Evolutionary conservation across 1,284 basidiomycete species (phyloP), one percentile per base, ranked within the genome.

Genomic region (Ustilago hordei): DNA sequence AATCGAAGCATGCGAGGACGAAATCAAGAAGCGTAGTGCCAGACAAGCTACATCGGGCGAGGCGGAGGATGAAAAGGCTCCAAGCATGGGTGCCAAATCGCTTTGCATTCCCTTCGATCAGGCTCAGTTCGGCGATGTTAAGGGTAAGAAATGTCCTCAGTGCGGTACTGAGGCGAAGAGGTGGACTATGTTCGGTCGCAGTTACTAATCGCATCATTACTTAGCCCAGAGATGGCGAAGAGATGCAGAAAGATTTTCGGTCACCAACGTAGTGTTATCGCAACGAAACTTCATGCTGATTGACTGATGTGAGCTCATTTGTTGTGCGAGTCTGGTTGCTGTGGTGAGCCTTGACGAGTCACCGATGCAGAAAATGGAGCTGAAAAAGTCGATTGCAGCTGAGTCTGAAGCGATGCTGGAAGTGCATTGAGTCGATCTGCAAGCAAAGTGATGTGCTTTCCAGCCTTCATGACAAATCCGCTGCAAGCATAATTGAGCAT

Each of bases 101-200:
- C 91, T 99, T 12, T 94, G 93, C 82, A 98, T 99, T 88, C 96
- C 97, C 17, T 96, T 96, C 86, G 94, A 98, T 85, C 96, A 99
- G 88, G 89, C 89, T n/a, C 77, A 81, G 56, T 86, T 79, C 57
- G 79, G 79, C 11, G 64, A 78, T 23, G 69, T 86, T 50, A 74
- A 68, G 53, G 84, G 84, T 32, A 66, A 69, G 31, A 78, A 76
- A 70, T 86, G 84, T 63, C 84, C 84, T 28, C 81, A 84, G 74
- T 85, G 84, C 54, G 81, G 78, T 15, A 61, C 52, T 54, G 75
- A 78, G 11, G 82, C 84, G 3, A 86, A 86, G 78, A 60, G 84
- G 36, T 86, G 84, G 84, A 84, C 84, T 62, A 86, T 86, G 84
- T 86, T 86, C 59, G 84, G 84, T 55, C 75, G 84, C 53, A 75